phyloP scores from a whole-genome alignment of 1,139 yeast species.

The Yamadazyma triangularis region DNA sequence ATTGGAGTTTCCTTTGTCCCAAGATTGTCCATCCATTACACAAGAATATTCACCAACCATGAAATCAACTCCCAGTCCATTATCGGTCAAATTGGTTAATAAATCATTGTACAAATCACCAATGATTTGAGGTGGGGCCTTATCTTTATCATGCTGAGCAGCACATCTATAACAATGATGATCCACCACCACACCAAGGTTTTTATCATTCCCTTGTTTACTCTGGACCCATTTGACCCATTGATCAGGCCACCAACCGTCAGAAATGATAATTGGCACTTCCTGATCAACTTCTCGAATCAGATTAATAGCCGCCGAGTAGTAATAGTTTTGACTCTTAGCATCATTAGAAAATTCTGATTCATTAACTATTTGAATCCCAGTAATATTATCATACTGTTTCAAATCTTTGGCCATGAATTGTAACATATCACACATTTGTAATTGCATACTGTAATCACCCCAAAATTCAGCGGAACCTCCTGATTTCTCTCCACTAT shows the following conservation, averaged over 20 bases:
- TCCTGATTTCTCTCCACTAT: slow-evolving; percentile 63
- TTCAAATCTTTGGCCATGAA: slow-evolving; percentile 61
- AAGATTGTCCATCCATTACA: slow-evolving; percentile 71
- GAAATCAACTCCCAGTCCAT: slow-evolving; percentile 56
- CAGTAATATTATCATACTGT: slow-evolving; percentile 64
- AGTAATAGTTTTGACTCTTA: slow-evolving; percentile 54
- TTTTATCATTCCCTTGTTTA: slow-evolving; percentile 30
- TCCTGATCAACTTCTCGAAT: slow-evolving; percentile 53
- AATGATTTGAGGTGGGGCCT: slow-evolving; percentile 62
- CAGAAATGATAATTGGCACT: slow-evolving; percentile 78
- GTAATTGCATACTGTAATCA: slow-evolving; percentile 36
- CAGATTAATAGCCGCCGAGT: slow-evolving; percentile 59
- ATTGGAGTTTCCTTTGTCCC: slow-evolving; percentile 56
- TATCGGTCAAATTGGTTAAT: slow-evolving; percentile 45
- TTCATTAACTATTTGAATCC: slow-evolving; percentile 83
- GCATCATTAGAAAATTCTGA: slow-evolving; percentile 56
- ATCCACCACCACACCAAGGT: slow-evolving; percentile 69
- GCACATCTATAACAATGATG: slow-evolving; percentile 86
- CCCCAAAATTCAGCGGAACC: slow-evolving; percentile 64
- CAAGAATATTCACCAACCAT: slow-evolving; percentile 90
- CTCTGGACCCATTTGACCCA: slow-evolving; percentile 68
- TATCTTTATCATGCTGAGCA: slow-evolving; percentile 65
- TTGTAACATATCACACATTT: slow-evolving; percentile 48
- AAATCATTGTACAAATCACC: slow-evolving; percentile 51
- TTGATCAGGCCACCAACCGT: slow-evolving; percentile 88